Percentiles rank a stretch among this genome's conserved stretches.
phyloP scores from a whole-genome alignment of 768 basidiomycete species.

The Phylloporus rhodoxanthus region DNA sequence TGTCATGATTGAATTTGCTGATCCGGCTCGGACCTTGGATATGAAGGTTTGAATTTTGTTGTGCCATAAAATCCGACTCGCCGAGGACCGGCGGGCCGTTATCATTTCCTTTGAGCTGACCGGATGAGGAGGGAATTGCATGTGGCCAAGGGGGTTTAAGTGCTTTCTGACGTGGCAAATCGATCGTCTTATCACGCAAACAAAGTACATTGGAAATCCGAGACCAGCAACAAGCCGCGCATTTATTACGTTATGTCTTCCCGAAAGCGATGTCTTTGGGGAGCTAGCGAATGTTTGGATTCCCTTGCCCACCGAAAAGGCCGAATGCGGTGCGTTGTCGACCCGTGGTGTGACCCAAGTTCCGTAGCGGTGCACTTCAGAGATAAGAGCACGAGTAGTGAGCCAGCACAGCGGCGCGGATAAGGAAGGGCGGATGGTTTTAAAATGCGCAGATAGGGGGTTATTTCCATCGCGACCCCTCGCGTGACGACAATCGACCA shows the following conservation, averaged over 20 bases:
- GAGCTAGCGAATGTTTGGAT: background rate
- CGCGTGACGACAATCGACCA: constrained; percentile 20
- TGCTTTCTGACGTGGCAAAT: background rate
- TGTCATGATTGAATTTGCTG: background rate
- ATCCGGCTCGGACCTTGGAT: background rate
- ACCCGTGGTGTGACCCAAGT: background rate
- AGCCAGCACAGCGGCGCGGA: background rate
- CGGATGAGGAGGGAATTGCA: background rate
- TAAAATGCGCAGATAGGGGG: constrained; percentile 1
- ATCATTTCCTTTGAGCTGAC: background rate
- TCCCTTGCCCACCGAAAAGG: background rate
- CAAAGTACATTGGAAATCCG: background rate
- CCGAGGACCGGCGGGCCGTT: background rate
- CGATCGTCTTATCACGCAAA: background rate
- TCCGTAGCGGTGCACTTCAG: background rate
- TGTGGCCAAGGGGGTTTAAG: background rate
- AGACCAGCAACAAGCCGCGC: background rate
- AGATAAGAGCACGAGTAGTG: background rate
- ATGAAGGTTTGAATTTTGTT: background rate
- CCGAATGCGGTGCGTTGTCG: background rate
- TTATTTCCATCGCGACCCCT: constrained; percentile 10
- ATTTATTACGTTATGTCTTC: background rate
- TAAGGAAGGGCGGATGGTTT: background rate
- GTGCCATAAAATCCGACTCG: background rate
- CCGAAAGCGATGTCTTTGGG: background rate